These are phyloP conservation scores for Dryas alaskensis DNA, from an alignment of 306 rosid species.

Conservation along the genomic window DNA sequence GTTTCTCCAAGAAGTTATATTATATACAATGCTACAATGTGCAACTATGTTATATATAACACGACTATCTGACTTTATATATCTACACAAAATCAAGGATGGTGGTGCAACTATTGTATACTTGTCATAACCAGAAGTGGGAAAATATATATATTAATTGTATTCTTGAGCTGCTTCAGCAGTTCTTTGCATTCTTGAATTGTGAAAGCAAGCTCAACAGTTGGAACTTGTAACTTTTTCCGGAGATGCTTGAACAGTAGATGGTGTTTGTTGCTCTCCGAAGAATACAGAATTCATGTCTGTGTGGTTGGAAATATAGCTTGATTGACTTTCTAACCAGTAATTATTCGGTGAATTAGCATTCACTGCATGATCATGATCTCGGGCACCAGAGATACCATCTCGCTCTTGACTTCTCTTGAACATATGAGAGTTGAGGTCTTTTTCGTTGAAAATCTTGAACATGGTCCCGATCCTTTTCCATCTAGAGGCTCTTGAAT, in stretches of 20 bases:
- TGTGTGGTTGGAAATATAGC: not conserved
- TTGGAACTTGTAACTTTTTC: not conserved
- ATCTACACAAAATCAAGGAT: too few relatives aligned
- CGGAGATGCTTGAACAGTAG: not conserved
- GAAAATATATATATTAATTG: not conserved
- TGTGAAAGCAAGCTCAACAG: not conserved
- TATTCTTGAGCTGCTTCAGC: not conserved
- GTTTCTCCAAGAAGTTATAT: too few relatives aligned
- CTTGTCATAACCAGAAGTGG: too few relatives aligned
- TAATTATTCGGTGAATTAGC: slow-evolving; percentile 1
- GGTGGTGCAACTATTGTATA: too few relatives aligned
- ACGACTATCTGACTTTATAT: too few relatives aligned
- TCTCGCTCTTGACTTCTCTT: slow-evolving; percentile 6
- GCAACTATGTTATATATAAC: too few relatives aligned
- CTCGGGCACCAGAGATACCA: not conserved
- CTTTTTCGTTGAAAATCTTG: slow-evolving; percentile 35
- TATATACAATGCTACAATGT: too few relatives aligned
- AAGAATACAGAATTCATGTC: not conserved
- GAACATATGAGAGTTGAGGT: slow-evolving; percentile 39
- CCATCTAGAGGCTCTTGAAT: slow-evolving; percentile 31
- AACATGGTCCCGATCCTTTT: slow-evolving; percentile 13
- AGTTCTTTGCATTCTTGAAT: too few relatives aligned
- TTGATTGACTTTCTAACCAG: not conserved
- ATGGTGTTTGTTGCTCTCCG: not conserved
- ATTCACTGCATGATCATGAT: not conserved